Base-by-base conservation (phyloP, 2,329 filamentous ascomycete species). In the Pseudopithomyces chartarum region DNA sequence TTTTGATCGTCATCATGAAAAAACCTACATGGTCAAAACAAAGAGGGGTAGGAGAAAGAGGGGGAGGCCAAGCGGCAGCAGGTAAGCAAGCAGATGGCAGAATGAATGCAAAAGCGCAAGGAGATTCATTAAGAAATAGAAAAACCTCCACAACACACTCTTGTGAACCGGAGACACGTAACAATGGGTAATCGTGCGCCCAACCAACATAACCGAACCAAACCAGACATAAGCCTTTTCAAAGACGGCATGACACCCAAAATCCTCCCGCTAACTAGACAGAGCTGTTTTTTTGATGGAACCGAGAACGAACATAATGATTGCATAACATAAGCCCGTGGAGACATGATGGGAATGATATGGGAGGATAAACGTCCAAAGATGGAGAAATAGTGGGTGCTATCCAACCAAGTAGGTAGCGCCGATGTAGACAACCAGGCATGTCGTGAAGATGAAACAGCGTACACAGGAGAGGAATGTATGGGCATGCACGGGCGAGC, bases 381-480 rank as follows among this genome's bases (percentile, higher is more conserved):
- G 71, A 45, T 40, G 44, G 48, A 45, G 51, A 55, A 57, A 60
- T 33, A 52, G 52, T 29, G 59, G 60, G 60, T 61, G 66, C 64
- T 75, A 75, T 75, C 68, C 73, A 75, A 75, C 13, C 32, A 36
- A 36, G 19, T 23, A 48, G 45, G 66, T 59, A 61, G 64, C 63
- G 65, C 66, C 72, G 60, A 62, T 65, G 59, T 70, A 71, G 66
- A 68, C 66, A 70, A 69, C 62, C 68, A 70, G 65, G 64, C 68
- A 69, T 69, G 65, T 73, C 64, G 63, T 63, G 58, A 68, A 65
- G 61, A 73, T 66, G 48, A 63, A 66, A 66, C 66, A 66, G 67
- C 62, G 63, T 66, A 66, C 60, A 67, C 68, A 60, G 65, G 61
- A 63, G 54, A 61, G 57, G 62, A 68, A 61, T 60, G 52, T 50